phyloP scores from a whole-genome alignment of 2,329 filamentous ascomycete genomes.

The Cytospora leucostoma region DNA sequence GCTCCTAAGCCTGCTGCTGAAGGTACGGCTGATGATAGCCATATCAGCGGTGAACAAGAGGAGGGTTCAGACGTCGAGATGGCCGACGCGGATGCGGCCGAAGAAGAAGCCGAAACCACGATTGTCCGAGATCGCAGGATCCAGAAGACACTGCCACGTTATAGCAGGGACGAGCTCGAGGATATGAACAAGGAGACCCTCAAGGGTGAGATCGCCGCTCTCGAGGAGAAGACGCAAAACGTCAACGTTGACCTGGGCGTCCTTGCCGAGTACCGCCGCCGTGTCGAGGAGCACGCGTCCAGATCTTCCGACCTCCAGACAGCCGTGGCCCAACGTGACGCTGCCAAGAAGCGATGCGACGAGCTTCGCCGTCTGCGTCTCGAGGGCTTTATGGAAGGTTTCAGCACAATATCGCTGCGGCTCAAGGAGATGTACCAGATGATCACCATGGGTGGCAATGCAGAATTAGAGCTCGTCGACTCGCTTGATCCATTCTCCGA shows the following conservation, averaged over 20 bases:
- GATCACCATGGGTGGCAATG: slow-evolving; percentile 99
- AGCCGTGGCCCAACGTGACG: slow-evolving; percentile 76
- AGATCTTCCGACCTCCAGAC: slow-evolving; percentile 76
- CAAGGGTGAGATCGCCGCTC: slow-evolving; percentile 61
- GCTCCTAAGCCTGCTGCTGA: slow-evolving; percentile 34
- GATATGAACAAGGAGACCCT: slow-evolving; percentile 65
- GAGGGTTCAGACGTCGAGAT: slow-evolving; percentile 35
- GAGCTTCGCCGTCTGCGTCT: slow-evolving; percentile 86
- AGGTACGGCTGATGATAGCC: slow-evolving; percentile 33
- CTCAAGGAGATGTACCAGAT: slow-evolving; percentile 99
- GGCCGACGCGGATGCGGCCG: slow-evolving; percentile 32
- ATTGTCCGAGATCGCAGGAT: slow-evolving; percentile 37
- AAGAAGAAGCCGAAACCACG: slow-evolving; percentile 33
- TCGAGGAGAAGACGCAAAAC: slow-evolving; percentile 75
- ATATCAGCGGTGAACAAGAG: slow-evolving; percentile 29
- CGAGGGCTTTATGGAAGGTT: slow-evolving; percentile 98
- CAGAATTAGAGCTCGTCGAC: slow-evolving; percentile 95
- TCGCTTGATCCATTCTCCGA: slow-evolving; percentile 95
- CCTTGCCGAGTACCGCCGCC: slow-evolving; percentile 43
- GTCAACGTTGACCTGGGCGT: slow-evolving; percentile 87
- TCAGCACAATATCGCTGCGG: slow-evolving; percentile 87
- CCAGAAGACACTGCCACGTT: slow-evolving; percentile 68
- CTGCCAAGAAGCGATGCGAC: slow-evolving; percentile 88
- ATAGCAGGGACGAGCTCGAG: slow-evolving; percentile 70
- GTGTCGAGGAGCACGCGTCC: slow-evolving; percentile 43